Conservation (phyloP, 2,329 filamentous ascomycete genomes). For the Hortaea sp. region DNA sequence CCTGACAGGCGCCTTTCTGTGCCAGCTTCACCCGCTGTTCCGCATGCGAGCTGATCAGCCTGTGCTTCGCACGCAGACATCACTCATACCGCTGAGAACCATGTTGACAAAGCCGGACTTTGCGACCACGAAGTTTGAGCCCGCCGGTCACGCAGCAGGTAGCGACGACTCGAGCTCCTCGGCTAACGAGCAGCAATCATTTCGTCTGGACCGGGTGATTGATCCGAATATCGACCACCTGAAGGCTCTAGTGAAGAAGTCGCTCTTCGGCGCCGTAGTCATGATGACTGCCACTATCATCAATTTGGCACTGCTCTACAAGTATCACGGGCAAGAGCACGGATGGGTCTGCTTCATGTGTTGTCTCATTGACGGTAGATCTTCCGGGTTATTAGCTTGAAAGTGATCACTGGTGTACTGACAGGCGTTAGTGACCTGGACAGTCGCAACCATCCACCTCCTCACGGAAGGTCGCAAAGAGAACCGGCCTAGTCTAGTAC, state of each 20-base stretch:
- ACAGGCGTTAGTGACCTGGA: conserved; percentile 7
- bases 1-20: conserved; percentile 31
- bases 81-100: not conserved
- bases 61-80: conserved; percentile 7
- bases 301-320: conserved; percentile 27
- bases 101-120: not conserved
- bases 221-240: conserved; percentile 24
- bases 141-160: not conserved
- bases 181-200: not conserved
- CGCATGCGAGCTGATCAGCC: conserved; percentile 5
- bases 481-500: not conserved
- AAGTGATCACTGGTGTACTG: too few relatives aligned
- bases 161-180: not conserved
- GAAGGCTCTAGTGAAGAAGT: conserved; percentile 30
- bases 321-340: conserved; percentile 24
- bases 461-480: conserved; percentile 4
- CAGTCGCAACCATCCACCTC: conserved; percentile 7
- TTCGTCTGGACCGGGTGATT: not conserved
- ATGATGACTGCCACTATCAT: conserved; percentile 30
- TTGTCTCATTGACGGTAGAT: conserved; percentile 31
- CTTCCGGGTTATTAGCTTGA: too few relatives aligned
- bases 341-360: conserved; percentile 32
- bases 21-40: conserved; percentile 22
- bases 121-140: not conserved
- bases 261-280: conserved; percentile 27